phyloP scores from a whole-genome alignment of 2,329 filamentous ascomycete genomes.

The Aspergillus glaucus region DNA sequence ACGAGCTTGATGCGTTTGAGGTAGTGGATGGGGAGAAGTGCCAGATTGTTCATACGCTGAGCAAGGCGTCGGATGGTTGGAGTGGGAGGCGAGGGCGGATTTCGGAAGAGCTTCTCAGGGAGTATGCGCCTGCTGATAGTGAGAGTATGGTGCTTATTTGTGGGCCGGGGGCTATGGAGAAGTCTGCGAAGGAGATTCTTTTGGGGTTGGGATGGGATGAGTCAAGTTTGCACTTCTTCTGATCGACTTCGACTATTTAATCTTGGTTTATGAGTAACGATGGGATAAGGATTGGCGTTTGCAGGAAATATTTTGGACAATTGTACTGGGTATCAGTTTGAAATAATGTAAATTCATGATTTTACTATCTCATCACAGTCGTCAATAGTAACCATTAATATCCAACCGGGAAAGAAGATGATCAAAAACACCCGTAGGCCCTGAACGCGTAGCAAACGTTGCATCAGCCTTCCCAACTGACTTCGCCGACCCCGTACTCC shows the following conservation, averaged over 20 bases:
- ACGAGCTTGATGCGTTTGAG: constrained; percentile 63
- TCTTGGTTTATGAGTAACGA: no score
- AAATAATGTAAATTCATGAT: background rate
- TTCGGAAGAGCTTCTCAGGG: constrained; percentile 54
- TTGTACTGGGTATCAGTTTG: no score
- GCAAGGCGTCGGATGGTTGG: constrained; percentile 59
- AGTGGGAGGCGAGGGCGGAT: constrained; percentile 62
- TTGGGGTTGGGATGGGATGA: constrained; percentile 63
- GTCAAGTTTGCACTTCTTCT: constrained; percentile 72
- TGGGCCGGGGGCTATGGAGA: constrained; percentile 70
- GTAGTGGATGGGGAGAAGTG: constrained; percentile 49
- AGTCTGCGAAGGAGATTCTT: constrained; percentile 53
- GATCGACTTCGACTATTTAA: constrained; percentile 3
- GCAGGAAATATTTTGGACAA: no score
- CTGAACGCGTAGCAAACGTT: constrained; percentile 24
- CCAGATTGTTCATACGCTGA: constrained; percentile 63
- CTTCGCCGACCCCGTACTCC: constrained; percentile 53
- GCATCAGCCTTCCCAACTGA: constrained; percentile 18
- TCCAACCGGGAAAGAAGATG: constrained; percentile 65
- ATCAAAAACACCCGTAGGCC: constrained; percentile 56
- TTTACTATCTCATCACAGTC: background rate
- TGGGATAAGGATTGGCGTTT: no score
- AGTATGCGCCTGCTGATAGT: constrained; percentile 47
- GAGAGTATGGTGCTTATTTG: constrained; percentile 66
- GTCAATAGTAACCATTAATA: constrained; percentile 60